phyloP scores from a whole-genome alignment of 2,329 filamentous ascomycete species.

The Fusarium burgessii region DNA sequence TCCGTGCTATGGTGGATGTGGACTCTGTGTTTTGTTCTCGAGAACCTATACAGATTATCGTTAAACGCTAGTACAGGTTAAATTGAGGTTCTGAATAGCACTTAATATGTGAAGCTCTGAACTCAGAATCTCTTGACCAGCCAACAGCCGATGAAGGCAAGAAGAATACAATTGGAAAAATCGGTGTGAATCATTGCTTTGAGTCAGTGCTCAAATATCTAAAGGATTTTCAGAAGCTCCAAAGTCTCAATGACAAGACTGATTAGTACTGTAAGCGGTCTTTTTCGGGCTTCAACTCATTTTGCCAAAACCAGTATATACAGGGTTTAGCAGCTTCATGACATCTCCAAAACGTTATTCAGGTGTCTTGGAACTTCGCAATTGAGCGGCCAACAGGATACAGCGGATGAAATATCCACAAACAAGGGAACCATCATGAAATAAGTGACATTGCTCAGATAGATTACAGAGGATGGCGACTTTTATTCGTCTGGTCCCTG shows the following conservation, averaged over 20 bases:
- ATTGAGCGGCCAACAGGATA: constrained; percentile 5
- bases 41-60: not conserved
- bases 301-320: not conserved
- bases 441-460: constrained; percentile 3
- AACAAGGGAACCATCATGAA: constrained; percentile 4
- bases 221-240: not conserved
- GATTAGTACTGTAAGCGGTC: not conserved
- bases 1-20: not conserved
- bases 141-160: no score
- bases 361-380: not conserved
- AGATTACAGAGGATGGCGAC: constrained; percentile 1
- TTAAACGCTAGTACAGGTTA: not conserved
- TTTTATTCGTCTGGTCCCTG: constrained; percentile 33
- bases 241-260: not conserved
- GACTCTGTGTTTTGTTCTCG: not conserved
- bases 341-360: not conserved
- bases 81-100: not conserved
- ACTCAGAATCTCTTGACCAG: not conserved
- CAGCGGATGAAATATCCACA: constrained; percentile 7
- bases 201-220: no score
- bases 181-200: no score
- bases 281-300: not conserved
- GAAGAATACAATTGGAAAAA: no score
- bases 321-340: not conserved
- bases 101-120: not conserved